Evolutionary conservation across 2,329 filamentous ascomycete genomes (phyloP).

Genomic region (Nothopassalora personata): DNA sequence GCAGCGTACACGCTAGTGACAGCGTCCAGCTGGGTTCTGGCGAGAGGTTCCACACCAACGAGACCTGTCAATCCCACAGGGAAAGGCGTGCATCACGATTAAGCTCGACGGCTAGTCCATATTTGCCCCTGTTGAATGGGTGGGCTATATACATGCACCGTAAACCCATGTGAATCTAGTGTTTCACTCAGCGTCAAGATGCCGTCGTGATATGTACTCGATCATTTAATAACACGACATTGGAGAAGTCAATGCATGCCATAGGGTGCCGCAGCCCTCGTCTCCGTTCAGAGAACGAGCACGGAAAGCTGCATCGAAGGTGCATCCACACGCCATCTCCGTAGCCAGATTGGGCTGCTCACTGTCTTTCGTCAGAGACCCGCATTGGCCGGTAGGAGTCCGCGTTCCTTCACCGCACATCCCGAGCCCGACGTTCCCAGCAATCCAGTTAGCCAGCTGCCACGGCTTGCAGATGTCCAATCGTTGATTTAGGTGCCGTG

Average conservation of each 20-base stretch:
- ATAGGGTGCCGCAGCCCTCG: neutral
- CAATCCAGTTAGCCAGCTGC: neutral
- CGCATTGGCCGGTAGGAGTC: neutral
- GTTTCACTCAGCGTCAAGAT: neutral
- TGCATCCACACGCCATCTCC: neutral
- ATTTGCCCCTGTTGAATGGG: neutral
- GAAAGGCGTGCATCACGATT: neutral
- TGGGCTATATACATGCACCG: neutral
- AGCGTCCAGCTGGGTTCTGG: constrained; percentile 2
- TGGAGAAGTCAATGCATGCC: neutral
- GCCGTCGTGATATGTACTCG: neutral
- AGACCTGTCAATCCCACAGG: neutral
- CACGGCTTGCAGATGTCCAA: constrained; percentile 1
- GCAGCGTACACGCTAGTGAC: constrained; percentile 14
- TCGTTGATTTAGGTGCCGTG: neutral
- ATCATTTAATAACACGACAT: too few relatives aligned
- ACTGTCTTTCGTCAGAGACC: constrained; percentile 4
- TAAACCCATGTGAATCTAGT: neutral
- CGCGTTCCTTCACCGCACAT: neutral
- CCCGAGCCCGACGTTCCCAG: neutral
- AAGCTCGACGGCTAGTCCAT: constrained; percentile 1
- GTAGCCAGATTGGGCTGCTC: neutral
- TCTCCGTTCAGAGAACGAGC: neutral
- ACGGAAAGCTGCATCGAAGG: neutral
- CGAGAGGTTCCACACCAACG: constrained; percentile 8